These are phyloP conservation scores for Ophiostoma piceae DNA, from an alignment of 2,329 filamentous ascomycete species.

Conservation along the genomic window DNA sequence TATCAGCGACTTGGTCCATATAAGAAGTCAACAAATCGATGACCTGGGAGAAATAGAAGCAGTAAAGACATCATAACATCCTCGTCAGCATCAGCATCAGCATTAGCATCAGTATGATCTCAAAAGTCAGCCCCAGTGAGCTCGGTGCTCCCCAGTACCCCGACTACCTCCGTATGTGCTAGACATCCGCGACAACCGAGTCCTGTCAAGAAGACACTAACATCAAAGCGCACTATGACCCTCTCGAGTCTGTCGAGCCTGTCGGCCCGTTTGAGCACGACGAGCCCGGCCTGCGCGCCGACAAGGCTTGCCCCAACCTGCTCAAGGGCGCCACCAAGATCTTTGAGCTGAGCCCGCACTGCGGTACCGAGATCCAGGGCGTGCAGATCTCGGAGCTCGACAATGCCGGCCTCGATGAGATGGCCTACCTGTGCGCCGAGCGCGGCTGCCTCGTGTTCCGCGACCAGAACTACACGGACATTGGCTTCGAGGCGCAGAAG, in stretches of 20 bases:
- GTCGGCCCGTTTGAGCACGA: slow-evolving; percentile 30
- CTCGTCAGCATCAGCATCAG: too few species aligned
- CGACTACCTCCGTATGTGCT: slow-evolving; percentile 28
- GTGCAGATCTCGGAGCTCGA: slow-evolving; percentile 28
- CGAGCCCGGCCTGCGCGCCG: slow-evolving; percentile 30
- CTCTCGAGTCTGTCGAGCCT: slow-evolving; percentile 29
- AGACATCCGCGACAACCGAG: too few species aligned
- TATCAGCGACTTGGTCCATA: neutral
- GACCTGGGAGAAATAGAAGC: neutral
- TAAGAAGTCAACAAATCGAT: neutral
- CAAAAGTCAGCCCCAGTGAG: slow-evolving; percentile 15
- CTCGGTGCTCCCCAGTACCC: slow-evolving; percentile 26
- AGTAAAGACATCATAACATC: too few species aligned
- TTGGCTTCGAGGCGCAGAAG: slow-evolving; percentile 28
- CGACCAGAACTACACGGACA: slow-evolving; percentile 23
- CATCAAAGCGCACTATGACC: slow-evolving; percentile 29
- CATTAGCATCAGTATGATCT: slow-evolving; percentile 18
- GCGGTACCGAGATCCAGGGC: slow-evolving; percentile 30
- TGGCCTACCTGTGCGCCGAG: slow-evolving; percentile 28
- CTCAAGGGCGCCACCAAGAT: slow-evolving; percentile 28
- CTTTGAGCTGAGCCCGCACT: slow-evolving; percentile 31
- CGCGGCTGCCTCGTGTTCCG: slow-evolving; percentile 27
- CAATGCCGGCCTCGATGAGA: slow-evolving; percentile 27
- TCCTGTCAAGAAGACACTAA: too few species aligned
- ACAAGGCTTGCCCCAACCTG: slow-evolving; percentile 29